Base-by-base conservation (phyloP, 495 filamentous ascomycete species). In the Aspergillus affinis region DNA sequence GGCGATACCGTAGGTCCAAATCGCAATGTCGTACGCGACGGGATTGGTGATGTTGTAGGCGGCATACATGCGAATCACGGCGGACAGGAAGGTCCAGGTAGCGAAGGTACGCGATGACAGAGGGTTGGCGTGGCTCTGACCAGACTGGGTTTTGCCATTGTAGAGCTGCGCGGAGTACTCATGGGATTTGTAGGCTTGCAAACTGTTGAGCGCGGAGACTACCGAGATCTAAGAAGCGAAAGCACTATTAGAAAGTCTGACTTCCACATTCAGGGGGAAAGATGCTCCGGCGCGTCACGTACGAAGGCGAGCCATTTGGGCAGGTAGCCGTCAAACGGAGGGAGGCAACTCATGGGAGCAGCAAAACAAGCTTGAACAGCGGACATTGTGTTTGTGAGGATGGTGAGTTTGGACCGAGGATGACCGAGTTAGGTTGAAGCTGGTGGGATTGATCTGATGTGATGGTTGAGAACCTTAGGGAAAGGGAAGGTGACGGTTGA, bases 91-190 rank as follows among this genome's bases (percentile, higher is more conserved):
- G 0, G 93, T 97, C 85, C 92, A 99, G 58, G 91, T 96, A 47
- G 91, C 95, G 70, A 98, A 97, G 10, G 90, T 84, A 54, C 94
- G 88, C 6, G 89, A 85, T 23, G 88, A 88, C 41, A 97, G 85
- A 5, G 87, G 80, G 36, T 72, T 75, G 12, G 73, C 82, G 71
- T 61, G 75, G 54, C 73, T 72, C 65, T 62, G 77, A 67, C 78
- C 74, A 55, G 80, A 79, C 32, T 78, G 44, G 55, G 80, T 76
- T 3, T 73, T 72, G 32, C 72, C 76, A 58, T 82, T 76, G 70
- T 97, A 98, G 65, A 97, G 83, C 65, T 89, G 86, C 2, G 82
- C 81, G 10, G 91, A 91, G 73, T 88, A 91, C 67, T 81, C 72
- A 9, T 89, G 74, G 4, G 91, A 93, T 19, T 71, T 54, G 77